Base-by-base conservation (phyloP, 495 filamentous ascomycete genomes). In the Podospora conica region DNA sequence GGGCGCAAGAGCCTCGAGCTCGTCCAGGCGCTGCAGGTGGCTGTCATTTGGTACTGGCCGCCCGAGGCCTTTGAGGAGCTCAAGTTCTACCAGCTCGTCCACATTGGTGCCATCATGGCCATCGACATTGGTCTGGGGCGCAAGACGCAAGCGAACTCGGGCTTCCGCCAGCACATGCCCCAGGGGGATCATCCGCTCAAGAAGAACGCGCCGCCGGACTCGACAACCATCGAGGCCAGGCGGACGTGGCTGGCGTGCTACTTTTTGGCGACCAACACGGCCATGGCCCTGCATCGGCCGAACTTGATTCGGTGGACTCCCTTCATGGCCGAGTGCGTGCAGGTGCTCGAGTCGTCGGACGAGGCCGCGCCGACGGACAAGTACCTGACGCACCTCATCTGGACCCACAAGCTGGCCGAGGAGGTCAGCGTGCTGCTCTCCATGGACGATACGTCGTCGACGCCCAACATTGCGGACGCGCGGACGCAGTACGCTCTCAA, bases 51-150 rank as follows among this genome's bases (percentile, higher is more conserved):
- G 90, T 97, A 97, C 69, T 88, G 85, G 68, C 90, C 91, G 20
- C 92, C 93, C 2, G 89, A 93, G 61, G 82, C 88, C 63, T 90
- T 87, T 58, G 92, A 96, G 65, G 91, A 97, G 76, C 83, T 95
- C 68, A 96, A 95, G 71, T 96, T 94, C 73, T 96, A 96, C 75
- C 91, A 94, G 76, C 80, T 96, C 61, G 87, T 91, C 25, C 91
- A 97, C 70, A 84, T 93, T 60, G 91, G 92, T 8, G 90, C 91
- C 31, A 80, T 90, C 48, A 89, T 97, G 86, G 91, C 87, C 12
- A 87, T 97, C 69, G 95, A 98, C 72, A 83, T 97, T 53, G 93
- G 93, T 0, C 83, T 98, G 29, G 88, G 91, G 9, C 83, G 80
- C 70, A 79, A 78, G 70, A 78, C 79, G 60, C 73, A 78, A 67